Percentiles rank a stretch among this genome's conserved stretches.
Evolutionary conservation across 495 filamentous ascomycete genomes (phyloP).

Genomic region (Xylaria scruposa): DNA sequence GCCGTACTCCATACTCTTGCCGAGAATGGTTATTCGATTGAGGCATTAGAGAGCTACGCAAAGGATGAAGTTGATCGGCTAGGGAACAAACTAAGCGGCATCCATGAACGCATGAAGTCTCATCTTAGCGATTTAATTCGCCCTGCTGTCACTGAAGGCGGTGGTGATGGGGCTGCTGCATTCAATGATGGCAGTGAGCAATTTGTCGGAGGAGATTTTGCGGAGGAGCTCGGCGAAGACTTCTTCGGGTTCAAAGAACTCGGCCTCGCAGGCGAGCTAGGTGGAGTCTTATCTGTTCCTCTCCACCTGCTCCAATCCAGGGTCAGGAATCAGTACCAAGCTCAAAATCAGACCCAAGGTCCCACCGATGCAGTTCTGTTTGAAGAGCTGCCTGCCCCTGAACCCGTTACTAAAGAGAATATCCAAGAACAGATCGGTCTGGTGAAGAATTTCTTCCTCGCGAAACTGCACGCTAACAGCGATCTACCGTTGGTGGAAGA

Average conservation of each 20-base stretch:
- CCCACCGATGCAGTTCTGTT: conserved; percentile 67
- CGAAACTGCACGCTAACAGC: conserved; percentile 80
- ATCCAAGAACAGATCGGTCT: conserved; percentile 81
- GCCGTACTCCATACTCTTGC: conserved; percentile 83
- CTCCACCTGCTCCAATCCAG: conserved; percentile 92
- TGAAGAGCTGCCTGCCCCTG: conserved; percentile 71
- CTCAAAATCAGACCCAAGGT: conserved; percentile 66
- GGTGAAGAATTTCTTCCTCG: conserved; percentile 86
- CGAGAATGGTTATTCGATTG: conserved; percentile 81
- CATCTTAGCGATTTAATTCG: conserved; percentile 90
- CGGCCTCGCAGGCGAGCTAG: conserved; percentile 88
- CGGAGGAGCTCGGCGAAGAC: conserved; percentile 95
- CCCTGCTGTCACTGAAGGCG: conserved; percentile 80
- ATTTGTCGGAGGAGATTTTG: conserved; percentile 95
- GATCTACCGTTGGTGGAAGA: conserved; percentile 90
- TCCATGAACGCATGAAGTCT: conserved; percentile 91
- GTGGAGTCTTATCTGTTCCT: conserved; percentile 85
- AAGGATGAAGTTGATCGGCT: conserved; percentile 94
- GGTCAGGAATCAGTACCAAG: conserved; percentile 80
- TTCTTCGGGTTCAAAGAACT: conserved; percentile 99
- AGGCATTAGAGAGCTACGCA: conserved; percentile 83
- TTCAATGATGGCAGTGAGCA: conserved; percentile 98
- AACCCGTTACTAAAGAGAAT: conserved; percentile 81
- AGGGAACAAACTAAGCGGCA: conserved; percentile 76
- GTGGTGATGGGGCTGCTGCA: conserved; percentile 83